phyloP scores from a whole-genome alignment of 129 eudicot genomes.

The Oenanthe sinensis region DNA sequence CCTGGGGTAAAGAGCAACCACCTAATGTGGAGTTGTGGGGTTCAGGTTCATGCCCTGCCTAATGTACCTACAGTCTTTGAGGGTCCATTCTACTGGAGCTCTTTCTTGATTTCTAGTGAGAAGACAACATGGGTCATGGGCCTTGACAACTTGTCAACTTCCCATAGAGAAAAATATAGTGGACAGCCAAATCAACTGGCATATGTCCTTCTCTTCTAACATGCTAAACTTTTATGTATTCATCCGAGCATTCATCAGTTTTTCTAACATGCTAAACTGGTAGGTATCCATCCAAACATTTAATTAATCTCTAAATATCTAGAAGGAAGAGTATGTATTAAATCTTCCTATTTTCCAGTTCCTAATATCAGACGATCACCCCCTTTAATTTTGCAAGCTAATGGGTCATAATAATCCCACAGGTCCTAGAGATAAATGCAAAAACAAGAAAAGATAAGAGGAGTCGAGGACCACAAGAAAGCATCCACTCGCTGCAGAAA shows the following conservation, averaged over 20 bases:
- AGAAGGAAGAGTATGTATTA: background rate
- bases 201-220: background rate
- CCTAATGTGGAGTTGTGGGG: constrained; percentile 7
- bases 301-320: background rate
- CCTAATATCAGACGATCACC: background rate
- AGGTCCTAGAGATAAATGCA: background rate
- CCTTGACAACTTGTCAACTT: background rate
- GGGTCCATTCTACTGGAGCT: background rate
- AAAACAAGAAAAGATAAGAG: background rate
- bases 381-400: background rate
- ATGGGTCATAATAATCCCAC: background rate
- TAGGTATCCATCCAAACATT: too few species aligned
- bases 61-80: background rate
- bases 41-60: constrained; percentile 4
- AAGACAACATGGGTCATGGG: background rate
- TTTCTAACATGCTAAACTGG: background rate
- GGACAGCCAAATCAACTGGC: too few species aligned
- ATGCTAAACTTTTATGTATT: background rate
- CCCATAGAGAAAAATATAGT: background rate
- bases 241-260: background rate
- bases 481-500: background rate
- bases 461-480: background rate
- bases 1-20: background rate
- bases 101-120: background rate
- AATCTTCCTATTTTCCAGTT: background rate